These are phyloP conservation scores for Hippophae rhamnoides DNA, from an alignment of 306 rosid genomes.

Conservation along the genomic window DNA sequence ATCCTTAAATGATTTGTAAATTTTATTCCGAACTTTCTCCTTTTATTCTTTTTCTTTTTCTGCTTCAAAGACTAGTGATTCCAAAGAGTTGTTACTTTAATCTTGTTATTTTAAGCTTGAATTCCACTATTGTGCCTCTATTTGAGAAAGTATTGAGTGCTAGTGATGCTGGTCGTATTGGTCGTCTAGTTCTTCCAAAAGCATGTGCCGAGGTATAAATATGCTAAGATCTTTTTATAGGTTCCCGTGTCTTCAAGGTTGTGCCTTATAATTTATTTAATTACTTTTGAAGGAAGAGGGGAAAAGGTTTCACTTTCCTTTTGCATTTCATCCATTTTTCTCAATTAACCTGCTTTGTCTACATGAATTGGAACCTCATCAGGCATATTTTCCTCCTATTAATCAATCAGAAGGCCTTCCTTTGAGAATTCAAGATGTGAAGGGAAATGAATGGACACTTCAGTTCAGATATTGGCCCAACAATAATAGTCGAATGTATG, in stretches of 20 bases:
- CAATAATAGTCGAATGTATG: conserved; percentile 98
- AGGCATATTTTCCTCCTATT: conserved; percentile 91
- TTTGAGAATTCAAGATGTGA: conserved; percentile 76
- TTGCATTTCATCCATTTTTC: conserved; percentile 5
- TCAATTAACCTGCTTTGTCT: conserved; percentile 16
- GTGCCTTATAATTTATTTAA: neutral
- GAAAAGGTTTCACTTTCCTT: neutral
- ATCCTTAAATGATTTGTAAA: conserved; percentile 37
- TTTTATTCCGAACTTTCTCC: neutral
- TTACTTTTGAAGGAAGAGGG: neutral
- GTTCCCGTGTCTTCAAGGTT: conserved; percentile 10
- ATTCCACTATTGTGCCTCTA: conserved; percentile 82
- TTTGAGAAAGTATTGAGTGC: conserved; percentile 97
- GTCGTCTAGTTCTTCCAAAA: conserved; percentile 97
- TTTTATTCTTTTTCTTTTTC: conserved; percentile 4
- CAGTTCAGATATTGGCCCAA: conserved; percentile 99
- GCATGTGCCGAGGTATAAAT: conserved; percentile 93
- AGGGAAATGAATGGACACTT: conserved; percentile 92
- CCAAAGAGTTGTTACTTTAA: conserved; percentile 41
- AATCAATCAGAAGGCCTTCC: conserved; percentile 96
- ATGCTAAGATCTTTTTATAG: conserved; percentile 7
- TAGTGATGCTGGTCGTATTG: conserved; percentile 99
- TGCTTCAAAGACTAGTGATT: conserved; percentile 1
- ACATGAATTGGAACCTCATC: conserved; percentile 24
- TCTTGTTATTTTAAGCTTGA: conserved; percentile 49